Conservation (phyloP, 805 yeast genomes). For the Ogataea ganodermae region DNA sequence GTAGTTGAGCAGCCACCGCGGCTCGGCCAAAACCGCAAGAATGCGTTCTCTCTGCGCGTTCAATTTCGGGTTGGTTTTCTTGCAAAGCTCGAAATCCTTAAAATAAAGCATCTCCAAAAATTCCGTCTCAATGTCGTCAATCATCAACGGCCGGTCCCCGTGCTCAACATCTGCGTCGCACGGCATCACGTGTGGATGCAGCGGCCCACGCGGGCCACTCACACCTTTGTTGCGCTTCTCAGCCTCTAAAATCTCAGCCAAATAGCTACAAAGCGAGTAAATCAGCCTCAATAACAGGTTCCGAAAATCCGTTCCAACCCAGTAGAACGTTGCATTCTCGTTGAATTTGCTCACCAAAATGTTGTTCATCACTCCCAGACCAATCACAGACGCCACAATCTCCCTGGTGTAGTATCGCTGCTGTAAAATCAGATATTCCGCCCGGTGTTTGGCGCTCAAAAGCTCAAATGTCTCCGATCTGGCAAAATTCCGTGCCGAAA, state of each 20-base stretch:
- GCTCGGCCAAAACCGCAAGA: conserved; percentile 18
- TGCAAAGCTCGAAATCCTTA: conserved; percentile 9
- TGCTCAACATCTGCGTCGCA: conserved; percentile 1
- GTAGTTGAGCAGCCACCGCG: conserved; percentile 23
- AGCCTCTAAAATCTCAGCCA: conserved; percentile 14
- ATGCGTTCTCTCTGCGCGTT: conserved; percentile 12
- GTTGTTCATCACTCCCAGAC: conserved; percentile 24
- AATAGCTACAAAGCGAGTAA: conserved; percentile 16
- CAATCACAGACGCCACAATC: conserved; percentile 18
- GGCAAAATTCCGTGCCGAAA: conserved; percentile 8
- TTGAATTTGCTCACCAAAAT: conserved; percentile 15
- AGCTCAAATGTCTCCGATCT: conserved; percentile 16
- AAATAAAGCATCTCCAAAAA: conserved; percentile 17
- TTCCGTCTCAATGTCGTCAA: conserved; percentile 24
- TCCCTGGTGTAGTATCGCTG: conserved; percentile 21
- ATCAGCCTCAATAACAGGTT: conserved; percentile 23
- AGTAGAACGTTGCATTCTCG: conserved; percentile 12
- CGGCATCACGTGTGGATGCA: not conserved
- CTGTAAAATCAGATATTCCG: conserved; percentile 10
- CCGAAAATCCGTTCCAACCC: conserved; percentile 28
- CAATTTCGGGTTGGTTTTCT: not conserved
- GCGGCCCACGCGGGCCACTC: not conserved
- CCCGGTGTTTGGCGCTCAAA: conserved; percentile 8
- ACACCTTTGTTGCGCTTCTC: not conserved
- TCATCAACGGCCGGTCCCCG: conserved; percentile 6